Evolutionary conservation across 2,329 filamentous ascomycete genomes (phyloP), one percentile per base, ranked within the genome.

Genomic region (Beauveria caledonica): DNA sequence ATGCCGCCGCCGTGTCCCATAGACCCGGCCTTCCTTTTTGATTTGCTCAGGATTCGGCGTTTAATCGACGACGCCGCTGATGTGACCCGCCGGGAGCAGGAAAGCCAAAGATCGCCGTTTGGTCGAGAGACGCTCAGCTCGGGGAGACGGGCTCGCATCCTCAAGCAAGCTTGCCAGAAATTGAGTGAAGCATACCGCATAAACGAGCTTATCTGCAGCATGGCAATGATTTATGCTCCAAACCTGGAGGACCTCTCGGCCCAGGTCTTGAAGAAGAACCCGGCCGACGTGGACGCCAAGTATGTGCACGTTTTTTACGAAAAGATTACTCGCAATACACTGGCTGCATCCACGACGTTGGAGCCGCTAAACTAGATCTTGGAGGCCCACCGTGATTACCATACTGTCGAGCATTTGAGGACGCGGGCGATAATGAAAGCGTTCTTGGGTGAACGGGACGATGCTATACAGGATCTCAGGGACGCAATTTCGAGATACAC

Each of bases 301-400:
- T 94, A 94, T 70, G 90, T 94, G n/a, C 88, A 94, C 70, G 94
- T 93, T 75, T 95, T 95, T 72, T 89, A 93, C 73, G 89, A 95
- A 74, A 94, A 93, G 80, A 92, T 94, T 27, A 88, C 89, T 1
- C 88, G 85, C 45, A 78, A 87, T 46, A 85, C 88, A 70, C 77
- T 94, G 70, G 87, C 86, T 33, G 3, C 40, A 84, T 90, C 67
- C 86, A 82, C 66, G 92, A 89, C 9, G 86, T 83, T 92, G 60
- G 76, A 82, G 57, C 79, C 85, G 4, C 72, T 95, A 64, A 78
- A 86, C 69, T 82, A 89, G 42, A 84, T 93, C 60, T 86, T 92
- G 62, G 74, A 77, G 13, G 81, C 84, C 45, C 85, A 88, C 33
- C 5, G 11, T 36, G 33, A 13, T 36, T 36, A 11, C 1, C 68